Evolutionary conservation across 2,329 filamentous ascomycete genomes (phyloP).

Genomic region (Camptophora hylomeconis): DNA sequence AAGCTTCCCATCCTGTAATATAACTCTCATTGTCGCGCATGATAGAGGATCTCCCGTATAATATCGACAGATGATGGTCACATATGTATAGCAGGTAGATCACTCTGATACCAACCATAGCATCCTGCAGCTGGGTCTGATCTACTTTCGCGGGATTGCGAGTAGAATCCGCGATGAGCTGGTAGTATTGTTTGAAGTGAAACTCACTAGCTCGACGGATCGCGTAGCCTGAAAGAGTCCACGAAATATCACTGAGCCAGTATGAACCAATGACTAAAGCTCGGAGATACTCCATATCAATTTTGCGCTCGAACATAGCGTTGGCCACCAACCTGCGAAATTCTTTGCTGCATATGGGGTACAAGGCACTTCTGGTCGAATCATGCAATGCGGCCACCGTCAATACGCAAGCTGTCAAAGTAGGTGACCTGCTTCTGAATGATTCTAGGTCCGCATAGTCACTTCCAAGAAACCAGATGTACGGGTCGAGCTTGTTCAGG

Average conservation of each 20-base stretch:
- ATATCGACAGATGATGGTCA: slow-evolving; percentile 32
- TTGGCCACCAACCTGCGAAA: slow-evolving; percentile 39
- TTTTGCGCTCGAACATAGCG: slow-evolving; percentile 39
- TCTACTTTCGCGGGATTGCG: slow-evolving; percentile 15
- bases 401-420: slow-evolving; percentile 36
- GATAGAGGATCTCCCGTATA: slow-evolving; percentile 31
- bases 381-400: slow-evolving; percentile 38
- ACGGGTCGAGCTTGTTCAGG: slow-evolving; percentile 32
- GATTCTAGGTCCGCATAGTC: slow-evolving; percentile 34
- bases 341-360: slow-evolving; percentile 34
- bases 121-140: slow-evolving; percentile 13
- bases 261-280: slow-evolving; percentile 42
- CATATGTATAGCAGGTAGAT: slow-evolving; percentile 32
- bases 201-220: slow-evolving; percentile 31
- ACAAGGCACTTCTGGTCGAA: slow-evolving; percentile 18
- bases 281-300: slow-evolving; percentile 38
- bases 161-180: slow-evolving; percentile 20
- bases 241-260: slow-evolving; percentile 41
- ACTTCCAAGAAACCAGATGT: slow-evolving; percentile 34
- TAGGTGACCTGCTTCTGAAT: slow-evolving; percentile 35
- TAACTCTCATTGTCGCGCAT: slow-evolving; percentile 26
- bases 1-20: slow-evolving; percentile 23
- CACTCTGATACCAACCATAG: slow-evolving; percentile 22
- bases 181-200: slow-evolving; percentile 30
- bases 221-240: slow-evolving; percentile 31